Evolutionary conservation across 108 stramenopile genomes (phyloP).

Genomic region (Stephanodiscus triporus): DNA sequence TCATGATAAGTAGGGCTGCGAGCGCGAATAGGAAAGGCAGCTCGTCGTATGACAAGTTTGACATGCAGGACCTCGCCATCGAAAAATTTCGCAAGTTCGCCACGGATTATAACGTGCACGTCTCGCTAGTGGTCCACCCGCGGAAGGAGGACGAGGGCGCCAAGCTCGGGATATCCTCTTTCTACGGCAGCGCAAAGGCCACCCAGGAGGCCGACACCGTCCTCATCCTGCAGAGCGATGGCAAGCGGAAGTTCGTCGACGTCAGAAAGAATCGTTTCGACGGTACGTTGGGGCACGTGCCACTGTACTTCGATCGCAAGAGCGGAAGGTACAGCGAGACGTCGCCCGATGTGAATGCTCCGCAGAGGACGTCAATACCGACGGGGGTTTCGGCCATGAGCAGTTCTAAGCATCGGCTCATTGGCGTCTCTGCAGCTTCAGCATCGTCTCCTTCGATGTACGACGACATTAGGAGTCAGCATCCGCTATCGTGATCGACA

Average conservation of each 20-base stretch:
- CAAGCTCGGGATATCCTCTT: slow-evolving; percentile 78
- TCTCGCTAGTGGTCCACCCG: slow-evolving; percentile 97
- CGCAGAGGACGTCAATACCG: slow-evolving; percentile 29
- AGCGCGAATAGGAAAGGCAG: slow-evolving; percentile 20
- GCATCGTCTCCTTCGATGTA: slow-evolving; percentile 21
- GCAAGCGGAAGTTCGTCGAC: slow-evolving; percentile 87
- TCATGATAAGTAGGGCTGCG: slow-evolving; percentile 89
- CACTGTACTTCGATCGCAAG: slow-evolving; percentile 78
- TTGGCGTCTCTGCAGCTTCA: slow-evolving; percentile 6
- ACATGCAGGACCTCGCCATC: slow-evolving; percentile 92
- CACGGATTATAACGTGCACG: slow-evolving; percentile 93
- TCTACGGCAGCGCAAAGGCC: slow-evolving; percentile 97
- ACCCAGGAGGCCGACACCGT: slow-evolving; percentile 99
- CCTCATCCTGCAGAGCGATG: slow-evolving; percentile 92
- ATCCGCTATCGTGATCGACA: slow-evolving; percentile 23
- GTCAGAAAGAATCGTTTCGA: slow-evolving; percentile 98
- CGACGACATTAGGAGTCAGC: slow-evolving; percentile 41
- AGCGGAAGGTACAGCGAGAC: slow-evolving; percentile 78
- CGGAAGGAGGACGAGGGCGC: slow-evolving; percentile 93
- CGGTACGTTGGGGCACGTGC: slow-evolving; percentile 86
- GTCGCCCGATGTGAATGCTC: slow-evolving; percentile 19
- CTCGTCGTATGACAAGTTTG: slow-evolving; percentile 80
- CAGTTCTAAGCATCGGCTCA: slow-evolving; percentile 1
- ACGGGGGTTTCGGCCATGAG: slow-evolving; percentile 29
- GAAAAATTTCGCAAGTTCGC: slow-evolving; percentile 98